These are phyloP conservation scores for Sechiopsis laciniata DNA, from an alignment of 306 rosid genomes.

Conservation along the genomic window DNA sequence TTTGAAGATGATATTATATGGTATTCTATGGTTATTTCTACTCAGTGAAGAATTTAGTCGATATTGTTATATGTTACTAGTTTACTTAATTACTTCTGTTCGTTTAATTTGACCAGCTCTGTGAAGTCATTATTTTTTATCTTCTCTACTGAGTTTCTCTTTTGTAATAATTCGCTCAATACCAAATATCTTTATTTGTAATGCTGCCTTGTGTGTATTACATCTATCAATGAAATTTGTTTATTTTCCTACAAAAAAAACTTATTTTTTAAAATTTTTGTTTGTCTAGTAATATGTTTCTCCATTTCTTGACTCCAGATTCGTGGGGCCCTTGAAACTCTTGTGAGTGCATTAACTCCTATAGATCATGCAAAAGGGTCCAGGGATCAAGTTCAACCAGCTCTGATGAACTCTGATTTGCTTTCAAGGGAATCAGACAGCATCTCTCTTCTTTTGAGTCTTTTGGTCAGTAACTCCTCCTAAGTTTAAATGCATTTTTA, in stretches of 20 bases:
- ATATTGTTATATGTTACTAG: background rate
- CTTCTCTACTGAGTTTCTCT: background rate
- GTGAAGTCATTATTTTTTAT: background rate
- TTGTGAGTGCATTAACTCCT: conserved; percentile 81
- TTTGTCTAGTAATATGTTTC: conserved; percentile 14
- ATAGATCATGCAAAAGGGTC: conserved; percentile 59
- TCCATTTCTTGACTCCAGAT: conserved; percentile 38
- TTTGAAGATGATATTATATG: background rate
- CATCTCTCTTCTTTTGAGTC: conserved; percentile 81
- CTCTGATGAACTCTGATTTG: conserved; percentile 74
- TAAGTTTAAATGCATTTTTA: conserved; percentile 19
- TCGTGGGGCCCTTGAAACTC: conserved; percentile 89
- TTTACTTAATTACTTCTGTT: background rate
- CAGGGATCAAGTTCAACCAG: conserved; percentile 76
- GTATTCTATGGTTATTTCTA: conserved; percentile 10
- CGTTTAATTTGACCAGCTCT: background rate
- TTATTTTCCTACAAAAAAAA: background rate
- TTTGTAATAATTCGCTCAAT: background rate
- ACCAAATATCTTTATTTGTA: background rate
- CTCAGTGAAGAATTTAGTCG: background rate
- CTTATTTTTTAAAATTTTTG: background rate
- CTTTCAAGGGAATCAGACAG: conserved; percentile 81
- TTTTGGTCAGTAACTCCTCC: conserved; percentile 57
- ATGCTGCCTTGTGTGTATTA: background rate
- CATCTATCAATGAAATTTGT: background rate